phyloP scores from a whole-genome alignment of 371 early-diverging fungal genomes.

The Mucor irregularis region DNA sequence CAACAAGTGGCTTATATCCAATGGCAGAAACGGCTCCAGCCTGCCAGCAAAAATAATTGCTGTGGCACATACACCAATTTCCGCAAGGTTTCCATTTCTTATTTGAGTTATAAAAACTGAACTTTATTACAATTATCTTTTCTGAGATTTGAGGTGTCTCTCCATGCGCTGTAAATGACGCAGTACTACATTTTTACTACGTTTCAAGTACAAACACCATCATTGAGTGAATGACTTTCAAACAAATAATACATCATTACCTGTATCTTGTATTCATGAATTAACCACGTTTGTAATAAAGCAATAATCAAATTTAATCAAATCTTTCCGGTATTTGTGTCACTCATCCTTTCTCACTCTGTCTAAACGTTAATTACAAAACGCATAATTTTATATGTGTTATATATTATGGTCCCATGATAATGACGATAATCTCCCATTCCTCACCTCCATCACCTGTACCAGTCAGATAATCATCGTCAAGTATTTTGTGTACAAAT shows the following conservation, averaged over 20 bases:
- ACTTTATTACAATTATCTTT: neutral
- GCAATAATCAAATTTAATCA: no score
- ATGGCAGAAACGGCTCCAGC: slow-evolving; percentile 26
- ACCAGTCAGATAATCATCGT: slow-evolving; percentile 12
- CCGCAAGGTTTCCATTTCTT: neutral
- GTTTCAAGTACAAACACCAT: neutral
- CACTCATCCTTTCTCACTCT: no score
- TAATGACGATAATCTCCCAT: neutral
- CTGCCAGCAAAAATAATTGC: neutral
- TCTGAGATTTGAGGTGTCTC: no score
- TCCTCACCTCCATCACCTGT: slow-evolving; percentile 9
- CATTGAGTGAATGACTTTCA: no score
- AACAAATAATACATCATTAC: slow-evolving; percentile 15
- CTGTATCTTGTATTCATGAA: neutral
- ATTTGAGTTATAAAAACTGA: neutral
- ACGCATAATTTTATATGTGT: neutral
- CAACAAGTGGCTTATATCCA: slow-evolving; percentile 26
- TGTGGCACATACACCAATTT: neutral
- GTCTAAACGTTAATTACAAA: no score
- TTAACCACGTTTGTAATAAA: neutral
- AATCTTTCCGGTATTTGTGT: no score
- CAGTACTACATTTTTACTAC: neutral
- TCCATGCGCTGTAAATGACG: no score
- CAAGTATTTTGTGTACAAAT: slow-evolving; percentile 2
- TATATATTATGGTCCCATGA: neutral